Evolutionary conservation across 345 rosid genomes (phyloP), one percentile per base, ranked within the genome.

Genomic region (Cochlearia excelsa): DNA sequence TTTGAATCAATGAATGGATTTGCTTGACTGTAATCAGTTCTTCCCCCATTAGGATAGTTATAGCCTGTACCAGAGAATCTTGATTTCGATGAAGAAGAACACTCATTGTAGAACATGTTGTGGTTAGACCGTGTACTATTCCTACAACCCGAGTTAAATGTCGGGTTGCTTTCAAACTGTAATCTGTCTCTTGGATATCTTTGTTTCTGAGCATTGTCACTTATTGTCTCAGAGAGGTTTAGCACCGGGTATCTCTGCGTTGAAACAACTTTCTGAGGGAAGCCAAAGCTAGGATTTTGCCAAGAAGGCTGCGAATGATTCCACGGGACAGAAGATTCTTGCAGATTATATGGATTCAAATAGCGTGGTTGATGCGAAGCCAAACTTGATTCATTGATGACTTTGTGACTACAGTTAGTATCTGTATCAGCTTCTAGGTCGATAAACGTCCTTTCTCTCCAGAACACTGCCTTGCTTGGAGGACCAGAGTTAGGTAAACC

Each of bases 191-290:
- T 84, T 28, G 82, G 71, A 68, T 60, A 63, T 59, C 81, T 80
- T 66, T 76, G 78, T 69, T 73, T 78, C 66, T 74, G 84, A 63
- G 71, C 66, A 69, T 73, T 70, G 69, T 74, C 67, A 70, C 66
- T 71, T 67, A 65, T 58, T 46, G 81, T 52, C 31, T 78, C 80
- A 31, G 84, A 74, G 9, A 82, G 63, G 68, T 74, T 83, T 52
- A 74, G 53, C 77, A 55, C 71, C 4, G 84, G 77, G 65, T 57
- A 82, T 35, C 68, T 53, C 74, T 81, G 90, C 56, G 51, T 78
- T 30, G 88, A 51, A 43, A 73, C 55, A 31, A 79, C 65, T 76
- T 68, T 82, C 77, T 77, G 90, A 77, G 62, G 77, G 70, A 85
- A 75, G 63, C 79, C 76, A 66, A 69, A 61, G 58, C 59, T 49